phyloP scores from a whole-genome alignment of 768 basidiomycete genomes.

The Cystobasidium tubakii region DNA sequence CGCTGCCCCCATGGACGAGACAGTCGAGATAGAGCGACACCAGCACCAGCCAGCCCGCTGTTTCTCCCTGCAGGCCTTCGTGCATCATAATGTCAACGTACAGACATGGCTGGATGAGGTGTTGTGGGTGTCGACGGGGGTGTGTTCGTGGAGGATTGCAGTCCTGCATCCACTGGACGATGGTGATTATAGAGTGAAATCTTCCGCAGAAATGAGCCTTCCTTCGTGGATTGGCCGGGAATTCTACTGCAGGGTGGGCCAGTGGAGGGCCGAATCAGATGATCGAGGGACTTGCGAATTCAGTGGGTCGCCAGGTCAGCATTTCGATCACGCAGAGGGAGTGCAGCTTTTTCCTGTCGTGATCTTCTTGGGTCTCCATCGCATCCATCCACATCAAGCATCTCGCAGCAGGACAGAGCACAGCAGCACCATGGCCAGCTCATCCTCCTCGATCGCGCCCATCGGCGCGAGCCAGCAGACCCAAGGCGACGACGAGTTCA shows the following conservation, averaged over 20 bases:
- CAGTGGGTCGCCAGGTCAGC: neutral
- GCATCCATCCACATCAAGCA: no score
- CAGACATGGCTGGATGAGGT: constrained; percentile 3
- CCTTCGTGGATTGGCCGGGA: neutral
- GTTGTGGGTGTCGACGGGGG: neutral
- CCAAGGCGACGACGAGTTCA: constrained; percentile 54
- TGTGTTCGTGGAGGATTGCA: neutral
- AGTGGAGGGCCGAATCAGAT: no score
- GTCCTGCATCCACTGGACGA: neutral
- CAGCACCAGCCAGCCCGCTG: neutral
- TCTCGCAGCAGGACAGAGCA: no score
- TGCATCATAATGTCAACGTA: constrained; percentile 18
- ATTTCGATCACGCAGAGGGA: neutral
- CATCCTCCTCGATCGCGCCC: constrained; percentile 73
- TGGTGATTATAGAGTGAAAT: neutral
- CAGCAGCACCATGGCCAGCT: constrained; percentile 57
- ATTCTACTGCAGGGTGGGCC: neutral
- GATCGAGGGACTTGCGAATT: neutral
- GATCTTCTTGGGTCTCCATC: neutral
- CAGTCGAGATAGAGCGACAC: neutral
- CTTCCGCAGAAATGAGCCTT: neutral
- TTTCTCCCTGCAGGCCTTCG: neutral
- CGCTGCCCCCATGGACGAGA: neutral
- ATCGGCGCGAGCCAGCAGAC: constrained; percentile 60
- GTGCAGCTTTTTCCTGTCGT: no score